These are phyloP conservation scores for Phytophthora palmivora DNA, from an alignment of 352 stramenopile species.

Conservation along the genomic window DNA sequence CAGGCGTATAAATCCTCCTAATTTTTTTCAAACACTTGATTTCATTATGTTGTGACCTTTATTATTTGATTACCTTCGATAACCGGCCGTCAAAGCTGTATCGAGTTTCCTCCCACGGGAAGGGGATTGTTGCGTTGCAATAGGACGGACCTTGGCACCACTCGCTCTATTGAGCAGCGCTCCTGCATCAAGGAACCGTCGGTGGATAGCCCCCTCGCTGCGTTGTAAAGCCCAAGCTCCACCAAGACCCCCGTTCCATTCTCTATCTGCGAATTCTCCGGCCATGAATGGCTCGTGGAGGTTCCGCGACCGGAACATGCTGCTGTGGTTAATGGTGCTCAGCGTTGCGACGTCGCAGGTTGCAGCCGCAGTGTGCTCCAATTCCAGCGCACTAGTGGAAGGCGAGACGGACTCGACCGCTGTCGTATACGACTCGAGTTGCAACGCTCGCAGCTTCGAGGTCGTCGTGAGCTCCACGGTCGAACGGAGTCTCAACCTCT, in stretches of 20 bases:
- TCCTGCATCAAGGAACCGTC: slow-evolving; percentile 4
- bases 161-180: slow-evolving; percentile 30
- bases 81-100: slow-evolving; percentile 4
- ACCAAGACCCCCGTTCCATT: slow-evolving; percentile 14
- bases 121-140: slow-evolving; percentile 1
- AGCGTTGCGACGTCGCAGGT: slow-evolving; percentile 8
- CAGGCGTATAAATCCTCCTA: neutral
- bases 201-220: slow-evolving; percentile 22
- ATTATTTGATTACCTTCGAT: neutral
- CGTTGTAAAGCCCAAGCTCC: slow-evolving; percentile 29
- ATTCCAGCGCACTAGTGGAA: slow-evolving; percentile 53
- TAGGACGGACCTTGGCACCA: slow-evolving; percentile 26
- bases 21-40: neutral
- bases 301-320: slow-evolving; percentile 11
- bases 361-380: slow-evolving; percentile 29
- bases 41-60: neutral
- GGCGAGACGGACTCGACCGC: slow-evolving; percentile 45
- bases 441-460: slow-evolving; percentile 49
- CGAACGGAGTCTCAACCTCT: slow-evolving; percentile 69
- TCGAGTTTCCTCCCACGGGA: neutral
- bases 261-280: slow-evolving; percentile 24
- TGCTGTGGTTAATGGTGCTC: slow-evolving; percentile 15
- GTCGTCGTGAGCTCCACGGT: slow-evolving; percentile 40
- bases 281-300: slow-evolving; percentile 30
- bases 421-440: slow-evolving; percentile 61